phyloP scores from a whole-genome alignment of 257 asterid genomes.

The Solanum peruvianum region DNA sequence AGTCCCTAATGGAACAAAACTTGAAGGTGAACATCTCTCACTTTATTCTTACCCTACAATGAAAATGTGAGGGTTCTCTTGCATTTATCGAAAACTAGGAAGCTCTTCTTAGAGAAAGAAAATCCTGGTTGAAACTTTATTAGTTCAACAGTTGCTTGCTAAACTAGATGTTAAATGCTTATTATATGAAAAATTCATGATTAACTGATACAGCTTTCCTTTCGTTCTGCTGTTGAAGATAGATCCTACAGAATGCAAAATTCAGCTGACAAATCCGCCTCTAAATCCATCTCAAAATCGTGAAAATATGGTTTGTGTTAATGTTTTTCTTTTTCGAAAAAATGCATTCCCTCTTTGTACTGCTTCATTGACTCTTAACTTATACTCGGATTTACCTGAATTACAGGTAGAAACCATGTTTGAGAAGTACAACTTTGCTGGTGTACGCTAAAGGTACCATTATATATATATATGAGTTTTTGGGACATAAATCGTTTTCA shows the following conservation, averaged over 20 bases:
- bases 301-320: slow-evolving; percentile 65
- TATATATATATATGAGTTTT: not conserved
- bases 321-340: not conserved
- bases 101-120: too few relatives aligned
- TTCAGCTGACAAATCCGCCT: slow-evolving; percentile 88
- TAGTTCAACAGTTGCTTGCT: not conserved
- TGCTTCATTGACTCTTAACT: not conserved
- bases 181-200: not conserved
- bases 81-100: not conserved
- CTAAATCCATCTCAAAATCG: slow-evolving; percentile 87
- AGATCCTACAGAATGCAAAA: slow-evolving; percentile 84
- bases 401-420: slow-evolving; percentile 91
- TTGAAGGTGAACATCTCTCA: slow-evolving; percentile 42
- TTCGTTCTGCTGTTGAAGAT: slow-evolving; percentile 39
- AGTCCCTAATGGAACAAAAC: slow-evolving; percentile 85
- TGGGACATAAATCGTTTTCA: not conserved
- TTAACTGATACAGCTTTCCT: slow-evolving; percentile 1
- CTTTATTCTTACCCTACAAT: not conserved
- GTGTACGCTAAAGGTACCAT: slow-evolving; percentile 87
- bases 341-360: not conserved
- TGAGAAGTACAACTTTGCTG: slow-evolving; percentile 86
- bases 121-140: not conserved
- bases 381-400: not conserved
- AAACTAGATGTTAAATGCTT: not conserved
- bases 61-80: not conserved